Evolutionary conservation across 1,284 basidiomycete species (phyloP), one percentile per base, ranked within the genome.

Genomic region (Porodaedalea pini): DNA sequence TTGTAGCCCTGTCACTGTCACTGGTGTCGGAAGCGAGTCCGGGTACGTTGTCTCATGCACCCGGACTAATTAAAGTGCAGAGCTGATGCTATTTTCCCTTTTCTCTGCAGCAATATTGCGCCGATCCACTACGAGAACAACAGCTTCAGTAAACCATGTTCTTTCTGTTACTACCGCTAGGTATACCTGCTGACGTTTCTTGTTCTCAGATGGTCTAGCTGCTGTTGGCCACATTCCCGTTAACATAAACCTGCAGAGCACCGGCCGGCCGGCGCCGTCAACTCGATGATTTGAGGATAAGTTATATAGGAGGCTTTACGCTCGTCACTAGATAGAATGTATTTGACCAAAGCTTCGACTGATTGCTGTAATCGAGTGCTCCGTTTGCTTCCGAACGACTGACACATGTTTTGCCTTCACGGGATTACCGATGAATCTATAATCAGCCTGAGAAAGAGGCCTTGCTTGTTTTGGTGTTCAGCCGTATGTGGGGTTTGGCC

Each of bases 141-240:
- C 53, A 55, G 11, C 58, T 56, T 59, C 39, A 59, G 58, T 59
- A 11, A 19, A 37, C 62, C 31, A 45, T 57, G 32, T 39, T 17
- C 44, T 25, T 29, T 25, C 41, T 34, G 44, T 54, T 13, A 21
- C 4, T 36, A 11, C 34, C 21, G n/a, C 19, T 31, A 25, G 8
- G 15, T 7, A 51, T 73, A 60, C 59, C 66, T 54, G 58, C 62
- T 19, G 65, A 70, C 21, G 4, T n/a, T 19, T 37, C 23, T 21
- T 45, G 3, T 32, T 17, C 43, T 23, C 31, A 55, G 61, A 58
- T 39, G 61, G 61, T 29, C 51, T 62, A 13, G 47, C 64, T 45
- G 51, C 54, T n/a, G 57, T 65, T 50, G 63, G 64, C n/a, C 64
- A 62, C 54, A 51, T 50, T 17, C 64, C 64, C 17, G 53, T 65